Evolutionary conservation across 805 yeast species (phyloP), one percentile per base, ranked within the genome.

Genomic region (Jamesozyma rosinii): DNA sequence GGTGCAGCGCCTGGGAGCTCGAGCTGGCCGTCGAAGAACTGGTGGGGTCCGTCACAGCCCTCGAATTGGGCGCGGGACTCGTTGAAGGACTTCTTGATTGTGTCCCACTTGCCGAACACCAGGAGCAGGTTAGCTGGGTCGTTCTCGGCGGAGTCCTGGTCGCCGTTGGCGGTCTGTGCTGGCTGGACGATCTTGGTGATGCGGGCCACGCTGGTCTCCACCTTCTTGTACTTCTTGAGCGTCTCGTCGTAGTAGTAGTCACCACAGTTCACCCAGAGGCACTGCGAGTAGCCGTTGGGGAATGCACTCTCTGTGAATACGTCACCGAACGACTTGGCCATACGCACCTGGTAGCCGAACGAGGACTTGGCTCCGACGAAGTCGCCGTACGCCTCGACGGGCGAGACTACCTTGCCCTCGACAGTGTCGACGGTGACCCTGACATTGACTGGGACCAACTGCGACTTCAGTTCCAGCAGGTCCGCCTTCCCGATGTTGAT

Each of bases 401-500:
- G 86, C 0, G 86, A 75, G 0, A 85, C 92, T 11, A 86, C 75
- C 42, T 71, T 73, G 40, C 71, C 72, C 10, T 73, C 74, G 37
- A 75, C 67, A 9, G 78, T 49, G 54, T 89, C 86, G 1, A 89
- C 85, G 0, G 94, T 85, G 9, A 89, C 95, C 50, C 95, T 69
- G 14, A 82, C 86, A 52, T 83, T 78, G 0, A 77, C 73, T 2
- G 95, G 95, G 3, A 85, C 79, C 44, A 78, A 79, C 49, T 74
- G 75, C 6, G 69, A 66, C 6, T 61, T 62, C 40, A 88, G 69
- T 56, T 81, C 81, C 27, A 88, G 51, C 15, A 79, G 70, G 42
- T 74, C 64, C 2, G 68, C 66, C 44, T 70, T 73, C 1, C 97
- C 97, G 37, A 88, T 70, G 54, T 88, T 86, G 40, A 88, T 83